phyloP scores from a whole-genome alignment of 306 rosid species.

The Prosopis cineraria region DNA sequence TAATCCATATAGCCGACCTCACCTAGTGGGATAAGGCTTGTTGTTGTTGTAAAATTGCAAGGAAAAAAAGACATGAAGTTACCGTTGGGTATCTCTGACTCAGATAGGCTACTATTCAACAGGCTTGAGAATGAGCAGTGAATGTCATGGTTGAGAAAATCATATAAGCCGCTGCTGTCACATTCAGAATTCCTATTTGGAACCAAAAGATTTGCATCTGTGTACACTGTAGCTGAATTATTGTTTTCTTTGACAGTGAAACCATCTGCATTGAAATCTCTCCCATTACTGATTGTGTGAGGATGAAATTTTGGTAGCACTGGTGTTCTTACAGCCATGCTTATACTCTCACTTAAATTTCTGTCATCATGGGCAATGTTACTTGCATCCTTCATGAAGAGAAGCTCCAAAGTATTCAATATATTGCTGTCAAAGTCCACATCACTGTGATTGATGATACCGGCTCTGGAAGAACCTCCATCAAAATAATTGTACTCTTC shows the following conservation, averaged over 20 bases:
- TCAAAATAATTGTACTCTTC: slow-evolving; percentile 29
- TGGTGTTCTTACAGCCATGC: slow-evolving; percentile 50
- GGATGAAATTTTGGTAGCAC: slow-evolving; percentile 41
- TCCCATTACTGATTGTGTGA: slow-evolving; percentile 24
- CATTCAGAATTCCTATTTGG: slow-evolving; percentile 41
- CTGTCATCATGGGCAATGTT: slow-evolving; percentile 35
- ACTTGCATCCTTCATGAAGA: slow-evolving; percentile 35
- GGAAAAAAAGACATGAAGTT: slow-evolving; percentile 42
- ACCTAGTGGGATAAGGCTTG: no score
- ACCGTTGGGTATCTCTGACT: slow-evolving; percentile 51
- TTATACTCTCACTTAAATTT: slow-evolving; percentile 30
- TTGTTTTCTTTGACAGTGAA: slow-evolving; percentile 25
- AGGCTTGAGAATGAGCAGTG: slow-evolving; percentile 44
- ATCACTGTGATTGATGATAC: slow-evolving; percentile 36
- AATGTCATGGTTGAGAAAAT: slow-evolving; percentile 41
- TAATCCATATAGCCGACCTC: no score
- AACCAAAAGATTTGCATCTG: slow-evolving; percentile 33
- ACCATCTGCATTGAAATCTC: slow-evolving; percentile 33
- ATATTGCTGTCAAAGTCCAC: slow-evolving; percentile 33
- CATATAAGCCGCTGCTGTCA: slow-evolving; percentile 38
- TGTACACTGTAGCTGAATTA: slow-evolving; percentile 25
- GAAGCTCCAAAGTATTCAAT: slow-evolving; percentile 39
- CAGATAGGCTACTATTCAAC: slow-evolving; percentile 42
- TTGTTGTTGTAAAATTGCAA: no score
- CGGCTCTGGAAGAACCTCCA: slow-evolving; percentile 31